Base-by-base conservation (phyloP, 768 basidiomycete genomes). In the Galerina marginata region DNA sequence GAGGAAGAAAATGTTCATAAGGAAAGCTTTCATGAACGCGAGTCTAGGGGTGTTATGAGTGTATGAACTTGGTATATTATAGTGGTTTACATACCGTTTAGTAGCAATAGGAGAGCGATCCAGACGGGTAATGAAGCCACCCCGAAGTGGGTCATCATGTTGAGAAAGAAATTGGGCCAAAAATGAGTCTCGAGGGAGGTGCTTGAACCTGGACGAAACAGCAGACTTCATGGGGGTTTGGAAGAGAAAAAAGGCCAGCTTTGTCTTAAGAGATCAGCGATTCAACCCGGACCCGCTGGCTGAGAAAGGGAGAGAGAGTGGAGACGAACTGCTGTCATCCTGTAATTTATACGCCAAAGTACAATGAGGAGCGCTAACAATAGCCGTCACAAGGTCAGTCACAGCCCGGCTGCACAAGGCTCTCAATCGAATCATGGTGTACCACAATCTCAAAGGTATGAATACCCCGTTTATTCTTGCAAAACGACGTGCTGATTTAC, bases 401-500 rank as follows among this genome's bases (percentile, higher is more conserved):
- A 59, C 29, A 47, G 15, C 6, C 14, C 25, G 20, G 20, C 25
- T 40, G 57, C 62, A 52, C 42, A 54, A 49, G 45, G 56, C 47
- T 25, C 15, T 33, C 44, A 53, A 39, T 52, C 40, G 38, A 50
- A 16, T 45, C 46, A 92, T 92, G 91, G 88, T 89, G 62, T 90
- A 92, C 71, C 86, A 92, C 69, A 95, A 94, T 80, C 85, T 95
- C 70, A 95, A 95, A 80, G 89, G 92, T 89, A 67, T 63, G 78
- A 69, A 33, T 56, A 54, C 57, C 40, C 46, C 33, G 26, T 25
- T 25, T 7, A 47, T 10, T 46, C 29, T 33, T 54, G 16, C 16
- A 46, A 10, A 45, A 43, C 39, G n/a, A 0, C 48, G 23, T 54
- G 36, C 68, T 77, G 56, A 85, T 51, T 67, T 54, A 20, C 20